Percentiles rank a stretch among this genome's conserved stretches.
phyloP scores from a whole-genome alignment of 1,284 basidiomycete species.

The Leccinum subfulvum region DNA sequence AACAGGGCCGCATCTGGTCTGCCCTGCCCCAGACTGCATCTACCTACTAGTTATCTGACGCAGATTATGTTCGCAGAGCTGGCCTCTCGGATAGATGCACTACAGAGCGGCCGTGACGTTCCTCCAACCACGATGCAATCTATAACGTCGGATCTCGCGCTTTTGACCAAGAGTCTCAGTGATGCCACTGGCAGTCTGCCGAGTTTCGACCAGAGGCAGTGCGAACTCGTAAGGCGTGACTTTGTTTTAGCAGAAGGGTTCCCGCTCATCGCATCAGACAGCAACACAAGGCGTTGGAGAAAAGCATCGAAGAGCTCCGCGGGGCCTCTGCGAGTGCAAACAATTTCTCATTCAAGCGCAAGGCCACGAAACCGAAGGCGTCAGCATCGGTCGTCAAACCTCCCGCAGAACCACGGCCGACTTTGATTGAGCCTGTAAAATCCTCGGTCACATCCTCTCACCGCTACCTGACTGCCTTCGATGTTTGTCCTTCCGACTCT shows the following conservation, averaged over 20 bases:
- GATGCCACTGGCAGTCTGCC: conserved; percentile 65
- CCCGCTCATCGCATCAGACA: conserved; percentile 30
- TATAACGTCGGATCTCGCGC: conserved; percentile 45
- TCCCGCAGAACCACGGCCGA: conserved; percentile 16
- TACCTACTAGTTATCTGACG: conserved; percentile 16
- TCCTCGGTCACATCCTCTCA: conserved; percentile 42
- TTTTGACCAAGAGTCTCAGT: conserved; percentile 56
- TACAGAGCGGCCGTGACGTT: conserved; percentile 11
- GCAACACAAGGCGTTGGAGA: conserved; percentile 63
- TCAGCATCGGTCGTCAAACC: conserved; percentile 8
- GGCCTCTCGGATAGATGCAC: conserved; percentile 22
- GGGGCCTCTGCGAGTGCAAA: conserved; percentile 46
- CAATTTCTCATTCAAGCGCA: conserved; percentile 74
- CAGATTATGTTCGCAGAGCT: conserved; percentile 22
- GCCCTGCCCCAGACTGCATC: not conserved
- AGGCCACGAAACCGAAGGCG: conserved; percentile 30
- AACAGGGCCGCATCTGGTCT: conserved; percentile 25
- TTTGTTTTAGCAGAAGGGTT: not conserved
- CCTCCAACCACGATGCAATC: conserved; percentile 34
- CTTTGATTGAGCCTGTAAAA: conserved; percentile 32
- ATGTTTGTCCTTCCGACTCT: conserved; percentile 31
- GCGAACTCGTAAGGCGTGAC: conserved; percentile 54
- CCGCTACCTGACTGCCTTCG: conserved; percentile 39
- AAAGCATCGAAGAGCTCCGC: conserved; percentile 50
- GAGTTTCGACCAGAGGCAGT: conserved; percentile 71